A percentile compares a stretch with the other conserved stretches of the same genome.
Conservation (phyloP, 139 green algal species). For the Chlorella sp. region DNA sequence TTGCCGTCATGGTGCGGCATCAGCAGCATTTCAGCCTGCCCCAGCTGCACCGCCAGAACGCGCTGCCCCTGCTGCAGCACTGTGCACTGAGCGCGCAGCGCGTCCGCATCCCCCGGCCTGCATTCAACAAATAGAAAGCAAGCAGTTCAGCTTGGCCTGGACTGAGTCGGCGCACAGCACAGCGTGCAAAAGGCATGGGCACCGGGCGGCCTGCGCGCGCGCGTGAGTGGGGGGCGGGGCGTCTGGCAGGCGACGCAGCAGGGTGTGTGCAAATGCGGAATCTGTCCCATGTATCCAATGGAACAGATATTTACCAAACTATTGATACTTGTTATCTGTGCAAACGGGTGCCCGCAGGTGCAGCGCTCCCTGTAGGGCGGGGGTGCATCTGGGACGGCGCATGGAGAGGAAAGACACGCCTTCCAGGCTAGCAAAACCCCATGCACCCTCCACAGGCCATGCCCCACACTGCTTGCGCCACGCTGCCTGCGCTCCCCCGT, state of each 20-base stretch:
- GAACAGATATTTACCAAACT: too few relatives aligned
- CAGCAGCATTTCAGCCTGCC: conserved; percentile 14
- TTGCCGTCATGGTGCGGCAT: conserved; percentile 12
- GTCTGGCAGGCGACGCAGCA: background rate
- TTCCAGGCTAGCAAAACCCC: background rate
- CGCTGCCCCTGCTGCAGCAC: background rate
- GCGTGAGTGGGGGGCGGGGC: background rate
- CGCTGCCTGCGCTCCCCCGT: background rate
- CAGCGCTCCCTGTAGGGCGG: too few relatives aligned
- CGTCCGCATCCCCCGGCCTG: background rate
- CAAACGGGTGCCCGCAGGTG: background rate
- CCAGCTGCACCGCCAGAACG: background rate
- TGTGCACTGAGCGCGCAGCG: background rate
- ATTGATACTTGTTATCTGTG: too few relatives aligned
- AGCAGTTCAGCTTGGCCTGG: background rate
- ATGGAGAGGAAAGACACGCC: background rate
- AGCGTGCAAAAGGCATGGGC: background rate
- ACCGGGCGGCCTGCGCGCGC: background rate
- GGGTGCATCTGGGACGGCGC: too few relatives aligned
- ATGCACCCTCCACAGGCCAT: too few relatives aligned
- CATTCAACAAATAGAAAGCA: background rate
- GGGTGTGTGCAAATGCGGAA: background rate
- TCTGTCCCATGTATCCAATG: background rate
- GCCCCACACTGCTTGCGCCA: background rate
- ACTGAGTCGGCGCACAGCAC: background rate